Percentiles rank a stretch among this genome's conserved stretches.
phyloP scores from a whole-genome alignment of 2,329 filamentous ascomycete species.

The Colletotrichum tofieldiae region DNA sequence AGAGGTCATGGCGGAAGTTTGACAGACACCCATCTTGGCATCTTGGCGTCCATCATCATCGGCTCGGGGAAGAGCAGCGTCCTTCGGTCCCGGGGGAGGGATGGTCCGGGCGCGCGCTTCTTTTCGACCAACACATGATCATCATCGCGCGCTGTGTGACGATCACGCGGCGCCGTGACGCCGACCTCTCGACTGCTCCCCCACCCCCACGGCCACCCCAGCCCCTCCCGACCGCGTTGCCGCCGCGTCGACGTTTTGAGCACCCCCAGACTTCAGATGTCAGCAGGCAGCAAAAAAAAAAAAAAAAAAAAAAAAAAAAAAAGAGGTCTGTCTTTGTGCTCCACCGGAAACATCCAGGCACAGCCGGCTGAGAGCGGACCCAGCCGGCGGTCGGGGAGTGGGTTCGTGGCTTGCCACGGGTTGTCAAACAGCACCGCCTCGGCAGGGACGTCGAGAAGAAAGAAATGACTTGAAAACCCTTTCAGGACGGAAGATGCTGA shows the following conservation, averaged over 20 bases:
- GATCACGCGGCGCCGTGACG: conserved; percentile 17
- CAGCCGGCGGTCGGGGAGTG: background rate
- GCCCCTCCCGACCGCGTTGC: conserved; percentile 4
- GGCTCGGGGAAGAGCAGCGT: conserved; percentile 17
- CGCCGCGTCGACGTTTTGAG: background rate
- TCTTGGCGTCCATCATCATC: conserved; percentile 14
- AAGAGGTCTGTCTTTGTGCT: background rate
- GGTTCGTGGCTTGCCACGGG: conserved; percentile 12
- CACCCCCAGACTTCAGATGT: background rate
- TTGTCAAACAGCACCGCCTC: conserved; percentile 3
- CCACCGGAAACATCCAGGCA: conserved; percentile 7
- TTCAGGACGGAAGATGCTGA: background rate
- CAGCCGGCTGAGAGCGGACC: background rate
- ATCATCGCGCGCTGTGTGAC: background rate
- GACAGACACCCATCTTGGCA: conserved; percentile 32
- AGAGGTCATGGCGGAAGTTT: conserved; percentile 27
- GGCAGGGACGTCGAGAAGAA: background rate
- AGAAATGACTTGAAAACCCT: background rate
- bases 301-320: too few species aligned
- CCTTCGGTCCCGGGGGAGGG: conserved; percentile 3
- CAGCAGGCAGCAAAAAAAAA: background rate
- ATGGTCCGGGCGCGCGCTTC: background rate
- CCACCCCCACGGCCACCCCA: conserved; percentile 7
- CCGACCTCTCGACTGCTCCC: conserved; percentile 13
- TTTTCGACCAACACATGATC: conserved; percentile 2